Conservation (phyloP, 2,329 filamentous ascomycete species). For the Bipolaris bicolor region DNA sequence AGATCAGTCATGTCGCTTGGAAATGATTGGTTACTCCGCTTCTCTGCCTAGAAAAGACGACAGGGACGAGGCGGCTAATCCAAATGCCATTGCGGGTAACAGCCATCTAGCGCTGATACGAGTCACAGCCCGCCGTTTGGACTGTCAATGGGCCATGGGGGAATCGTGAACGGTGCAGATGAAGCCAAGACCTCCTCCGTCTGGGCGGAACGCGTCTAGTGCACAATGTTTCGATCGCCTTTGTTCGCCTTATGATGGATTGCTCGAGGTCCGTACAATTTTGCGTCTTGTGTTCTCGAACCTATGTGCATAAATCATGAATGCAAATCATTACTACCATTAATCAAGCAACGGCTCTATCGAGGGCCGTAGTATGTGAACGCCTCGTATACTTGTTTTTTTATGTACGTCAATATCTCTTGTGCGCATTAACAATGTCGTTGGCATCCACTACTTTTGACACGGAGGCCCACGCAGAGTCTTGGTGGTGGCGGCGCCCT, state of each 20-base stretch:
- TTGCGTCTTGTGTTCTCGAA: conserved; percentile 1
- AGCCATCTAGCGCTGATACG: conserved; percentile 17
- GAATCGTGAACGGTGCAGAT: conserved; percentile 14
- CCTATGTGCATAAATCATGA: conserved; percentile 11
- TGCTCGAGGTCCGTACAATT: conserved; percentile 11
- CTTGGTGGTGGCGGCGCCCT: background rate
- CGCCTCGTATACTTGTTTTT: background rate
- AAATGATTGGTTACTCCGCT: no score
- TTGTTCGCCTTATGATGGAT: conserved; percentile 9
- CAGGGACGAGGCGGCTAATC: background rate
- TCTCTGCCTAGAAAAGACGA: background rate
- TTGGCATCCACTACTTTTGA: background rate
- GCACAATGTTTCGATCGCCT: no score
- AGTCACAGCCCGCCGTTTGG: conserved; percentile 23
- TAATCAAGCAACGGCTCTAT: background rate
- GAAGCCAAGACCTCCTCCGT: conserved; percentile 3
- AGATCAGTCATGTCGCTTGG: background rate
- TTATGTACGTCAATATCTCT: background rate
- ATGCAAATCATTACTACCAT: background rate
- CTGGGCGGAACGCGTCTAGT: conserved; percentile 1
- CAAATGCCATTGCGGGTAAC: conserved; percentile 20
- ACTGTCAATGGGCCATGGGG: conserved; percentile 23
- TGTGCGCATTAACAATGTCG: background rate
- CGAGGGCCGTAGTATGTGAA: background rate
- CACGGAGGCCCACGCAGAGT: background rate